Evolutionary conservation across 2,329 filamentous ascomycete species (phyloP), one percentile per base, ranked within the genome.

Genomic region (Cytospora piceicola): DNA sequence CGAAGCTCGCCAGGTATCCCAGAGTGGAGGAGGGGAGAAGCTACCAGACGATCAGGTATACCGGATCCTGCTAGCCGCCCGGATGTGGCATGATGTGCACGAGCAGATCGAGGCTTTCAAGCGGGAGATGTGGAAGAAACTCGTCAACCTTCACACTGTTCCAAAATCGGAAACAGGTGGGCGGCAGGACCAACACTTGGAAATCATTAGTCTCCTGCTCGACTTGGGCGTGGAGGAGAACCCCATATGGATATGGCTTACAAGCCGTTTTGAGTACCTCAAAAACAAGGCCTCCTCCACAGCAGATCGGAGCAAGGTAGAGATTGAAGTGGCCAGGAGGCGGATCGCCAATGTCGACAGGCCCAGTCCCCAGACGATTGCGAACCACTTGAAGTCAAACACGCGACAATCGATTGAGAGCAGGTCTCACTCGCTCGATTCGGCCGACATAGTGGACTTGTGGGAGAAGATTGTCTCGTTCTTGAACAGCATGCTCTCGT

Each of bases 141-240:
- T 99, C 58, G 88, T 90, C 49, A 86, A 88, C 42, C 84, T 89
- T 12, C 89, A 93, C 73, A 81, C 83, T 70, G 74, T 84, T 69
- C 75, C 85, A 61, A 80, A 82, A 73, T 70, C 82, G 58, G 81
- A 88, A 69, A 75, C 72, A 73, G 75, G 51, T 59, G 83, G 84
- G 9, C 75, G 89, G 49, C 92, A 94, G 73, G 93, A 97, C 71
- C 85, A 89, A 75, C 91, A 97, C 73, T 93, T 97, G 87, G 93
- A 97, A 74, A 82, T 97, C 57, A 98, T 99, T 63, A 85, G 88
- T 27, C 83, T 97, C 42, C 83, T 99, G 61, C 80, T 99, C n/a
- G 94, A 99, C 76, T 82, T 99, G 24, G 96, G 95, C 8, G 93
- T 97, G 2, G 91, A 96, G 12, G 93, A 98, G 67, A 99, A 96